Percentiles rank a stretch among this genome's conserved stretches.
Conservation (phyloP, 179 eudicot species). For the Spergularia azorica region DNA sequence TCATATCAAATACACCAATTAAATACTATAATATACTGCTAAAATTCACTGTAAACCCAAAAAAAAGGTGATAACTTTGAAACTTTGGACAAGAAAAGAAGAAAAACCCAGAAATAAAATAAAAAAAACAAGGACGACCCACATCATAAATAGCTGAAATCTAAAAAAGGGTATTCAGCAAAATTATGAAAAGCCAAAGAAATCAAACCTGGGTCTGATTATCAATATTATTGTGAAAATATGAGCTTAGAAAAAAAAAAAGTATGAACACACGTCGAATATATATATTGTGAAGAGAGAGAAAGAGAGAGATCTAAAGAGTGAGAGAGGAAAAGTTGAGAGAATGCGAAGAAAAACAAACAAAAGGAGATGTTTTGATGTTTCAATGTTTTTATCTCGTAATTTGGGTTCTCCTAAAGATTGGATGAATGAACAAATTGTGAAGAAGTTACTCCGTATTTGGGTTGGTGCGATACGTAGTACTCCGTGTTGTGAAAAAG, state of each 20-base stretch:
- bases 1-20: neutral
- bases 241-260: neutral
- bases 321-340: neutral
- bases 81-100: neutral
- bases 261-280: constrained; percentile 1
- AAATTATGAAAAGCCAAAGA: neutral
- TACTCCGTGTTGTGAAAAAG: too few relatives aligned
- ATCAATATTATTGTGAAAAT: neutral
- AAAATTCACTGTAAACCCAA: neutral
- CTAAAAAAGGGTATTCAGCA: neutral
- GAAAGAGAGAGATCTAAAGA: neutral
- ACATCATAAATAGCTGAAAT: constrained; percentile 9
- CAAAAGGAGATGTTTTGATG: neutral
- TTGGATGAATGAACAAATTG: neutral
- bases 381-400: neutral
- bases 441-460: too few relatives aligned
- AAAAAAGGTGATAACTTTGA: neutral
- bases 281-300: neutral
- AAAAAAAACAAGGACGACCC: constrained; percentile 12
- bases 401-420: constrained; percentile 5
- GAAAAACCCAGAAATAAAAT: constrained; percentile 18
- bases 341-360: neutral
- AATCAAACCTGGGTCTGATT: neutral
- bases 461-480: neutral
- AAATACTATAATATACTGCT: neutral